Conservation (phyloP, 495 filamentous ascomycete species). For the Aspergillus cristatus region DNA sequence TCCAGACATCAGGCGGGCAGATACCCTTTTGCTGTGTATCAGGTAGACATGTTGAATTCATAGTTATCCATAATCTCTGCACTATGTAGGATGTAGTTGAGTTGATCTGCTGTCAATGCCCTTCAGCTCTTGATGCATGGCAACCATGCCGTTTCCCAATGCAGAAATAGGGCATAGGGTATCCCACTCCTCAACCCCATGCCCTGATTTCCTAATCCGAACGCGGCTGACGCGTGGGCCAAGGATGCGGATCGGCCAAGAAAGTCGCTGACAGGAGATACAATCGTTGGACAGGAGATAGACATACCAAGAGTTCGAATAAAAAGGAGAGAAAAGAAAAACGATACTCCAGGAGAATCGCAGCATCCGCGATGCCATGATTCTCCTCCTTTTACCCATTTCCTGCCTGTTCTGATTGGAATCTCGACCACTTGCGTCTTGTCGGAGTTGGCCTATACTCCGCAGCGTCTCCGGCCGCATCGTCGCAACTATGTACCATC, state of each 20-base stretch:
- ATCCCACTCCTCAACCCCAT: conserved; percentile 7
- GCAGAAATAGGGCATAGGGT: conserved; percentile 16
- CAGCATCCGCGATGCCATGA: conserved; percentile 20
- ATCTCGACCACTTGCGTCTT: neutral
- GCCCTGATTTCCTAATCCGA: conserved; percentile 25
- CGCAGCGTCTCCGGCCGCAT: conserved; percentile 5
- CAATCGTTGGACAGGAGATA: no score
- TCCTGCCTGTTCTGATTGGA: conserved; percentile 12
- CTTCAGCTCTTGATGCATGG: no score
- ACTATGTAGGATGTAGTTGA: no score
- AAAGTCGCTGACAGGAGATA: conserved; percentile 1
- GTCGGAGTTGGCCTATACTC: conserved; percentile 6
- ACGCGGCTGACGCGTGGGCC: conserved; percentile 18
- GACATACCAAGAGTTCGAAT: no score
- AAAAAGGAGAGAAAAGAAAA: neutral
- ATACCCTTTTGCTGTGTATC: no score
- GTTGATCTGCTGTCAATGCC: no score
- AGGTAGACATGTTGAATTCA: no score
- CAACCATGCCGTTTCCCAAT: no score
- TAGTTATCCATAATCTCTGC: no score
- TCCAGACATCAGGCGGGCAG: no score
- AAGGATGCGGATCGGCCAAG: neutral
- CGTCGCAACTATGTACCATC: conserved; percentile 82
- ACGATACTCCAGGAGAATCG: neutral
- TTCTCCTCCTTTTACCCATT: conserved; percentile 4